These are phyloP conservation scores for Lenzites betulinus DNA, from an alignment of 768 basidiomycete species.

Conservation along the genomic window DNA sequence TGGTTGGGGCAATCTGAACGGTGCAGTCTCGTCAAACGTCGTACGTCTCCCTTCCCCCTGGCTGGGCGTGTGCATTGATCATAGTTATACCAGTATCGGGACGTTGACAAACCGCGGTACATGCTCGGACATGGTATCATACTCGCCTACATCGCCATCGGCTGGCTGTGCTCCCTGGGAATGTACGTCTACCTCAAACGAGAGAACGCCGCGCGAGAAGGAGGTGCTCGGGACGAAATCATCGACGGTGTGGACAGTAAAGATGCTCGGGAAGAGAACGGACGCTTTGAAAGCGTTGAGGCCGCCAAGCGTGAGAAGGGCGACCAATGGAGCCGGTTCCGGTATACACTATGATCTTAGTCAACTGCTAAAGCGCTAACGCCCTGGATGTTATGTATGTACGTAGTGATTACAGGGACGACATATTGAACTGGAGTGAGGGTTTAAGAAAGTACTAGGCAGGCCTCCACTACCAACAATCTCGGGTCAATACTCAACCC, in stretches of 20 bases:
- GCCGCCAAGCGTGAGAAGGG: conserved; percentile 64
- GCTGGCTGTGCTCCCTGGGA: conserved; percentile 53
- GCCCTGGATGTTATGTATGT: no score
- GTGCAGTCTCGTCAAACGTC: conserved; percentile 66
- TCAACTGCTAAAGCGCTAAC: neutral
- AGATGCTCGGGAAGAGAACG: conserved; percentile 50
- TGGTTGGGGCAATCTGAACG: conserved; percentile 69
- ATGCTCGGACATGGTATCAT: conserved; percentile 68
- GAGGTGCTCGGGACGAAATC: conserved; percentile 68
- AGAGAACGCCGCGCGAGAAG: conserved; percentile 67
- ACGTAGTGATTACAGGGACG: no score
- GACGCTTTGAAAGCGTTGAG: conserved; percentile 50
- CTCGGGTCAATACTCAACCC: no score
- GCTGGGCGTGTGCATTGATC: neutral
- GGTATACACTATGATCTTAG: conserved; percentile 53
- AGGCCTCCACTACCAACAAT: no score
- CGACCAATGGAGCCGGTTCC: conserved; percentile 77
- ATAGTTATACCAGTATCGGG: conserved; percentile 53
- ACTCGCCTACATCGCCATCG: conserved; percentile 68
- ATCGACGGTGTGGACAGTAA: conserved; percentile 52
- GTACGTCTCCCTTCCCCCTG: conserved; percentile 38
- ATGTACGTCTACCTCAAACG: conserved; percentile 50
- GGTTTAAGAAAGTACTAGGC: no score
- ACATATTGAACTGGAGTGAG: no score
- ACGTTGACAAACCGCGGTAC: conserved; percentile 66